Conservation (phyloP, 345 rosid genomes). For the Conringia planisiliqua region DNA sequence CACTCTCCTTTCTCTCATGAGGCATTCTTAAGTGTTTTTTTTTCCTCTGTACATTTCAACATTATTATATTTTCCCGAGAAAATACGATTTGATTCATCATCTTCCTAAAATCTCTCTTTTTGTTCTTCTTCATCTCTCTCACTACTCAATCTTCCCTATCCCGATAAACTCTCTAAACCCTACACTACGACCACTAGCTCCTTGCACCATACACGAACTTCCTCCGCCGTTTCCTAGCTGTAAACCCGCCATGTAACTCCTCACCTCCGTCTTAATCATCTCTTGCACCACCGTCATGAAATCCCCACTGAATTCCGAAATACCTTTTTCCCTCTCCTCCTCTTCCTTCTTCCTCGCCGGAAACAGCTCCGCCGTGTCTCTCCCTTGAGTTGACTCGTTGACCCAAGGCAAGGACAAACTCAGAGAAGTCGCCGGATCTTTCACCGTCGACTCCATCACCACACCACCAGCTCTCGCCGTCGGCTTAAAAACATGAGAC, state of each 20-base stretch:
- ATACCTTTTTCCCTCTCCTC: conserved; percentile 22
- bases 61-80: conserved; percentile 22
- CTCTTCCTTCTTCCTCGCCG: conserved; percentile 26
- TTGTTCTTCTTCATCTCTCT: neutral
- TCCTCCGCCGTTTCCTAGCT: conserved; percentile 35
- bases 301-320: conserved; percentile 54
- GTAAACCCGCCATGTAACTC: conserved; percentile 61
- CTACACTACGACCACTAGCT: conserved; percentile 39
- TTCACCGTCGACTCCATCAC: conserved; percentile 35
- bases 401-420: conserved; percentile 58
- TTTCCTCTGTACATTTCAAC: neutral
- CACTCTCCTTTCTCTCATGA: neutral
- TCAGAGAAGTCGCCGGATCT: conserved; percentile 57
- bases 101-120: neutral
- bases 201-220: conserved; percentile 49
- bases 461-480: conserved; percentile 43
- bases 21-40: neutral
- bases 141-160: conserved; percentile 54
- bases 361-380: conserved; percentile 15
- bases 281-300: conserved; percentile 78
- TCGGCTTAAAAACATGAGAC: conserved; percentile 33
- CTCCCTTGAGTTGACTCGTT: conserved; percentile 25
- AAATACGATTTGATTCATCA: conserved; percentile 3
- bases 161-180: conserved; percentile 61
- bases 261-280: conserved; percentile 86